Evolutionary conservation across 257 asterid species (phyloP).

Genomic region (Cinchona pubescens): DNA sequence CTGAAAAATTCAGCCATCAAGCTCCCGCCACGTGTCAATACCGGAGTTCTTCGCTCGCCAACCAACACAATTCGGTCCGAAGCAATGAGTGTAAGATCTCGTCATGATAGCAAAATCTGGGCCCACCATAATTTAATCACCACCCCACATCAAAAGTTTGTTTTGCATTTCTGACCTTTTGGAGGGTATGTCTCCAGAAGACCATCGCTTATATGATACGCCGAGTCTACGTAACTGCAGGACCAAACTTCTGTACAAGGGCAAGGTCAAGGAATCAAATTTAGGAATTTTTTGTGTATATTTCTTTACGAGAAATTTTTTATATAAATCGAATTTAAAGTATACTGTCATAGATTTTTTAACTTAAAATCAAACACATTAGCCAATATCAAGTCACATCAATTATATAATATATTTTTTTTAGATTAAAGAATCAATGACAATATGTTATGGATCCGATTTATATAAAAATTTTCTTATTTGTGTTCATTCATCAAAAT

Average conservation of each 20-base stretch:
- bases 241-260: slow-evolving; percentile 6
- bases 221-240: background rate
- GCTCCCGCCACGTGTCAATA: slow-evolving; percentile 29
- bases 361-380: too few species aligned
- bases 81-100: slow-evolving; percentile 30
- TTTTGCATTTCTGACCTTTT: background rate
- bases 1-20: slow-evolving; percentile 31
- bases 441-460: too few species aligned
- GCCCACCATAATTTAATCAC: background rate
- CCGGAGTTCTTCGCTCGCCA: slow-evolving; percentile 18
- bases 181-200: background rate
- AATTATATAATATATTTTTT: too few species aligned
- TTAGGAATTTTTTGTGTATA: background rate
- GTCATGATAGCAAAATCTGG: slow-evolving; percentile 24
- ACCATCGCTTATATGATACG: slow-evolving; percentile 13
- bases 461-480: too few species aligned
- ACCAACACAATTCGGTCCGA: slow-evolving; percentile 6
- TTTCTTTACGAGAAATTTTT: too few species aligned
- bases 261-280: background rate
- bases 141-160: background rate
- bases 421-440: too few species aligned
- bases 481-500: too few species aligned
- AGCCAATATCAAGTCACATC: too few species aligned
- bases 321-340: too few species aligned
- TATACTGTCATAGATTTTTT: too few species aligned